phyloP scores from a whole-genome alignment of 2,329 filamentous ascomycete genomes.

The Colletotrichum spaethianum region DNA sequence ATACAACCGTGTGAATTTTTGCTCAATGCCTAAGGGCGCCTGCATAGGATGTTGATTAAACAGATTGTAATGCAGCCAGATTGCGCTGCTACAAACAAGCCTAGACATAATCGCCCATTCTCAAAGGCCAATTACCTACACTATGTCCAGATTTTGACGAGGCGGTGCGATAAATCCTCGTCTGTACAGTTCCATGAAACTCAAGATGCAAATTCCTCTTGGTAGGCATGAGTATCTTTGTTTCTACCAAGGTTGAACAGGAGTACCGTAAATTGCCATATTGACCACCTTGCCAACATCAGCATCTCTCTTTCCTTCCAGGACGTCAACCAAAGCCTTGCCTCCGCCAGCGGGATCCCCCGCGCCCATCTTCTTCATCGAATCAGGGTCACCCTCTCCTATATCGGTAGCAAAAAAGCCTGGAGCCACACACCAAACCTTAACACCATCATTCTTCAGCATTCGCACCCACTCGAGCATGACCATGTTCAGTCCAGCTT shows the following conservation, averaged over 20 bases:
- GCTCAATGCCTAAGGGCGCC: too few relatives aligned
- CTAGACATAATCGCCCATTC: too few relatives aligned
- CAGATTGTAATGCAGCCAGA: too few relatives aligned
- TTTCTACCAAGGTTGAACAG: conserved; percentile 34
- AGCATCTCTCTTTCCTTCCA: conserved; percentile 57
- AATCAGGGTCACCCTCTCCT: conserved; percentile 44
- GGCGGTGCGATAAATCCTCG: too few relatives aligned
- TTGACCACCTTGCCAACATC: conserved; percentile 56
- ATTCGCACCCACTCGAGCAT: conserved; percentile 60
- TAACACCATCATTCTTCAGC: conserved; percentile 58
- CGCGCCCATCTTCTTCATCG: conserved; percentile 47
- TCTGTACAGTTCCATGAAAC: too few relatives aligned
- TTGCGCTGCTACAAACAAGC: too few relatives aligned
- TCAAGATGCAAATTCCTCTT: too few relatives aligned
- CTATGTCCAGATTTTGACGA: too few relatives aligned
- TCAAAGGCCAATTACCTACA: too few relatives aligned
- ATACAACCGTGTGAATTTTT: too few relatives aligned
- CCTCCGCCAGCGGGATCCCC: conserved; percentile 54
- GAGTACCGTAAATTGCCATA: conserved; percentile 25
- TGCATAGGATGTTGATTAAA: too few relatives aligned
- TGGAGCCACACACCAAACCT: conserved; percentile 56
- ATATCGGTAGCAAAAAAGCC: conserved; percentile 59
- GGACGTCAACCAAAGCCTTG: conserved; percentile 54
- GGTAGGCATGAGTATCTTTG: background rate
- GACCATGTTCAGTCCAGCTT: conserved; percentile 63